Base-by-base conservation (phyloP, 202 grass and related monocot genomes). In the Zizania palustris region DNA sequence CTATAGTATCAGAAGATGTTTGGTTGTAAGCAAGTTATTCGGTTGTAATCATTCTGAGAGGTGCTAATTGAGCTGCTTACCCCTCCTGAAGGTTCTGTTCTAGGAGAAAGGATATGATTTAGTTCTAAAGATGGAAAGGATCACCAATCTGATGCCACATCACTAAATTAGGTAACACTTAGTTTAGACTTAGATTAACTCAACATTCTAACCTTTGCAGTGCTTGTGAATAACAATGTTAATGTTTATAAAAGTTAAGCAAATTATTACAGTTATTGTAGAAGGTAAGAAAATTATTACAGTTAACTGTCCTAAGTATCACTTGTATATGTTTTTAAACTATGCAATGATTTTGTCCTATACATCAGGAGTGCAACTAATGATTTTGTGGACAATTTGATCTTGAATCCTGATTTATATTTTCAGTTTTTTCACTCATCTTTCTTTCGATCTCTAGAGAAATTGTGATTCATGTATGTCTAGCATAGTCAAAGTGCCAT, bases 91-190 rank as follows among this genome's bases (percentile, higher is more conserved):
- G 91, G 82, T 77, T 92, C 89, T 65, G 16, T 81, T 67, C 91
- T 89, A 49, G 95, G 91, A 75, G 95, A 97, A 81, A 92, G 91
- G 79, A 81, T 98, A 80, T 98, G 95, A 91, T 98, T 98, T 72
- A 91, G 95, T 45, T 76, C 84, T 4, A 82, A 94, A 83, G 77
- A 92, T 61, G 89, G 83, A 65, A 98, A 87, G 74, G 74, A 85
- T 80, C 44, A 73, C 57, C 91, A 92, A 78, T 35, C 85, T 21
- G 82, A 98, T 79, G 69, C 89, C 48, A 82, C 89, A 69, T 86
- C 86, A 14, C 89, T 89, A 84, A 98, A 94, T 80, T 89, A 98
- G 85, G 91, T 98, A 88, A 63, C 45, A 4, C 79, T 69, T 80
- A 11, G 11, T 59, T 63, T 71, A 18, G 12, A 33, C 35, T 9